Conservation (phyloP, 2,329 filamentous ascomycete genomes). For the Curvularia verruculosa region DNA sequence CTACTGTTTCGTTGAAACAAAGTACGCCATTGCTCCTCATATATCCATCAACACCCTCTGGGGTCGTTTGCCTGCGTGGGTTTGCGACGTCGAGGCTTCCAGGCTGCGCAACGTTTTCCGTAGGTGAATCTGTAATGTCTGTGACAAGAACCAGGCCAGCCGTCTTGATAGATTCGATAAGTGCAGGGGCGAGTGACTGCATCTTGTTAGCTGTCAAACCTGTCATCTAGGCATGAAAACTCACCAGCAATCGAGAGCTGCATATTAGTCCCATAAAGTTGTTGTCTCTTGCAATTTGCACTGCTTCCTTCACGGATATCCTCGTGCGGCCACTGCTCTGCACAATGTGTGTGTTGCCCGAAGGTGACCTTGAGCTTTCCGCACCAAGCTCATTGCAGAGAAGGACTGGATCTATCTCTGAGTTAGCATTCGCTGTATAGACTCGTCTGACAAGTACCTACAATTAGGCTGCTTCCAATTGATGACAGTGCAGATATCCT, state of each 20-base stretch:
- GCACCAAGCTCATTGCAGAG: slow-evolving; percentile 89
- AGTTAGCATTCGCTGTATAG: slow-evolving; percentile 16
- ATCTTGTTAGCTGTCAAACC: slow-evolving; percentile 7
- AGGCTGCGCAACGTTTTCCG: slow-evolving; percentile 41
- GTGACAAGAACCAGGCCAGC: slow-evolving; percentile 90
- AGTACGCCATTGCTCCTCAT: slow-evolving; percentile 85
- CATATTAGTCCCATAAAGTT: slow-evolving; percentile 98
- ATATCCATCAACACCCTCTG: slow-evolving; percentile 85
- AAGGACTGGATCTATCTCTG: slow-evolving; percentile 75
- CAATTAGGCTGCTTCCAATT: slow-evolving; percentile 99
- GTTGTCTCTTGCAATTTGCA: slow-evolving; percentile 89
- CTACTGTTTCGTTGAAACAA: slow-evolving; percentile 88
- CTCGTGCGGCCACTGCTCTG: slow-evolving; percentile 72
- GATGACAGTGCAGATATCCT: slow-evolving; percentile 86
- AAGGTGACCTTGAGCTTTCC: slow-evolving; percentile 54
- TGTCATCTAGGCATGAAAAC: slow-evolving; percentile 42
- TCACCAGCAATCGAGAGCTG: slow-evolving; percentile 81
- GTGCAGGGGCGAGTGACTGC: slow-evolving; percentile 88
- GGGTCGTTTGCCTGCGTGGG: slow-evolving; percentile 57
- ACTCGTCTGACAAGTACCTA: slow-evolving; percentile 50
- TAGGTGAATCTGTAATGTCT: slow-evolving; percentile 71
- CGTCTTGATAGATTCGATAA: slow-evolving; percentile 92
- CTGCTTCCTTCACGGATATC: slow-evolving; percentile 91
- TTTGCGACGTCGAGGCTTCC: slow-evolving; percentile 51
- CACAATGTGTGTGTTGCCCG: slow-evolving; percentile 50